Base-by-base conservation (phyloP, 768 basidiomycete species). In the Mycena crocata region DNA sequence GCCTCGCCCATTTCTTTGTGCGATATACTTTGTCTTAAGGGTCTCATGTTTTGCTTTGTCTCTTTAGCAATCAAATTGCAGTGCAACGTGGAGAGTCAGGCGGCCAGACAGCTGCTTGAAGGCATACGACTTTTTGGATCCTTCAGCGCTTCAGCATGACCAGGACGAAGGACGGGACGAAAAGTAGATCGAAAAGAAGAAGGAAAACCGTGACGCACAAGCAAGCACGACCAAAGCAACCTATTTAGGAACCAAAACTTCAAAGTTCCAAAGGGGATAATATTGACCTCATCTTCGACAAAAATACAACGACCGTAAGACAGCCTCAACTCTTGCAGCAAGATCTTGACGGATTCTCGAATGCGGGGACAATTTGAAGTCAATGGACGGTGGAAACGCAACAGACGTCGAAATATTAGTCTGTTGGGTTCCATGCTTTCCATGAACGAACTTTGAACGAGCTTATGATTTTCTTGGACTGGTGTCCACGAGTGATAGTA, bases 11-110 rank as follows among this genome's bases (percentile, higher is more conserved):
- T 31, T 19, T 26, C 56, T 64, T 64, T 64, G 63, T 57, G 23
- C 32, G 26, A 21, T 45, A n/a, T n/a, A 49, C 64, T 65, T 65
- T 64, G 63, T 49, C 35, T 15, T 15, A 26, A 26, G n/a, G n/a
- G 19, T 32, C 45, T 35, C 31, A 58, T 19, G 31, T 34, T n/a
- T 24, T 57, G 57, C 64, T 66, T 66, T 66, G 64, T 66, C 48
- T 51, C 32, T 39, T 35, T 28, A 42, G 56, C 28, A 17, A 57
- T 57, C 56, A 57, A 0, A 32, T 57, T 39, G 26, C n/a, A 14
- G 9, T 28, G 40, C 28, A 57, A 45, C 40, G 50, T 51, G 49
- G 24, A 42, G 5, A 21, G 9, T 21, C 40, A 42, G 40, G 40
- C 5, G 40, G 40, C 7, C 40, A 21, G 40, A 6, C 6, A 21